phyloP scores from a whole-genome alignment of 495 filamentous ascomycete genomes.

The Stereocaulon alpinum region DNA sequence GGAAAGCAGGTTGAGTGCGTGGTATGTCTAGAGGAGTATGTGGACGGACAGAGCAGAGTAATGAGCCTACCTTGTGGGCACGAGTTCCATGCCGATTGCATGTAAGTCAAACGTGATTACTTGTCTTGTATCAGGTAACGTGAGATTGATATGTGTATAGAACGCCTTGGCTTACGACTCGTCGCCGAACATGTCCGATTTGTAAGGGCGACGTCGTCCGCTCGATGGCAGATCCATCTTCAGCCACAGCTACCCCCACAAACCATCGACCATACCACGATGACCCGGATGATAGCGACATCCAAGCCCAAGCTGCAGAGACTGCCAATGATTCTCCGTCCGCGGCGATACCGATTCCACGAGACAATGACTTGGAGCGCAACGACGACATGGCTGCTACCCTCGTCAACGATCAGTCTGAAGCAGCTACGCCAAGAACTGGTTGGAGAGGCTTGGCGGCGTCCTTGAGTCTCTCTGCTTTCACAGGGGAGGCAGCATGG shows the following conservation, averaged over 20 bases:
- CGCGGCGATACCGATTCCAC: constrained; percentile 36
- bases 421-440: constrained; percentile 17
- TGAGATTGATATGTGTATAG: constrained; percentile 37
- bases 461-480: constrained; percentile 38
- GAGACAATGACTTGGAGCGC: constrained; percentile 33
- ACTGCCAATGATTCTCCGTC: constrained; percentile 38
- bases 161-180: constrained; percentile 95
- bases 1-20: constrained; percentile 88
- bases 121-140: neutral
- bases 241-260: constrained; percentile 39
- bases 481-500: constrained; percentile 43
- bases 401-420: constrained; percentile 30
- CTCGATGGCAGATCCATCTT: constrained; percentile 36
- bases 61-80: constrained; percentile 99
- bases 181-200: constrained; percentile 90
- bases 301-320: constrained; percentile 34
- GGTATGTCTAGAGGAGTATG: constrained; percentile 95
- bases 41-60: constrained; percentile 86
- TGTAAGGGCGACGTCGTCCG: constrained; percentile 95
- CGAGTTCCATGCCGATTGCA: constrained; percentile 97
- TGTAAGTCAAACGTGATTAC: constrained; percentile 53
- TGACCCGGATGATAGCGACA: constrained; percentile 38
- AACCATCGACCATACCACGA: constrained; percentile 37
- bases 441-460: constrained; percentile 26
- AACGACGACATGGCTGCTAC: constrained; percentile 31